These are phyloP conservation scores for Yamadazyma taylorii DNA, from an alignment of 1,139 yeast species.

Conservation along the genomic window DNA sequence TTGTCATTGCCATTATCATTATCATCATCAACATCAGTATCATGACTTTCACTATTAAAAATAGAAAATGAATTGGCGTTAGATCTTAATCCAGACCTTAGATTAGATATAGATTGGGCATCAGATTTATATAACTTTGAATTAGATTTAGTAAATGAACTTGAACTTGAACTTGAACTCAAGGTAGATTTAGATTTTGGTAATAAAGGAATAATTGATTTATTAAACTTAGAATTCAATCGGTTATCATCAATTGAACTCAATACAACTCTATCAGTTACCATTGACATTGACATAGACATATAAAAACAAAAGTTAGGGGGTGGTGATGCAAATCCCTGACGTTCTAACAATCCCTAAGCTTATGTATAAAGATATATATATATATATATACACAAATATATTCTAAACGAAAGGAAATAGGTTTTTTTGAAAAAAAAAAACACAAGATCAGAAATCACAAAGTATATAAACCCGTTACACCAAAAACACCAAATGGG, in stretches of 20 bases:
- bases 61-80: background rate
- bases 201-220: background rate
- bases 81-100: background rate
- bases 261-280: conserved; percentile 15
- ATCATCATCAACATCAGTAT: background rate
- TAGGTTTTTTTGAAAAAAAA: background rate
- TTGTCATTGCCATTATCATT: too few relatives aligned
- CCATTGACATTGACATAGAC: conserved; percentile 9
- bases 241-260: conserved; percentile 13
- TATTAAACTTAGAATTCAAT: conserved; percentile 4
- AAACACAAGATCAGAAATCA: background rate
- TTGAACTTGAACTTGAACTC: background rate
- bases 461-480: background rate
- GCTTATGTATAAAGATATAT: too few relatives aligned
- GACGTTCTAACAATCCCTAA: too few relatives aligned
- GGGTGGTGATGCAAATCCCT: background rate
- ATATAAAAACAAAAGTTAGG: background rate
- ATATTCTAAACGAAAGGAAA: conserved; percentile 1
- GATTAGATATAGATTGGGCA: background rate
- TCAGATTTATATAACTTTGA: background rate
- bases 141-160: background rate
- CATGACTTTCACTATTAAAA: background rate
- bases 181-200: conserved; percentile 1
- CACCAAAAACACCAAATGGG: too few relatives aligned
- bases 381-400: too few relatives aligned